Conservation (phyloP, 1,139 yeast species). For the Sugiyamaella xylanicola region DNA sequence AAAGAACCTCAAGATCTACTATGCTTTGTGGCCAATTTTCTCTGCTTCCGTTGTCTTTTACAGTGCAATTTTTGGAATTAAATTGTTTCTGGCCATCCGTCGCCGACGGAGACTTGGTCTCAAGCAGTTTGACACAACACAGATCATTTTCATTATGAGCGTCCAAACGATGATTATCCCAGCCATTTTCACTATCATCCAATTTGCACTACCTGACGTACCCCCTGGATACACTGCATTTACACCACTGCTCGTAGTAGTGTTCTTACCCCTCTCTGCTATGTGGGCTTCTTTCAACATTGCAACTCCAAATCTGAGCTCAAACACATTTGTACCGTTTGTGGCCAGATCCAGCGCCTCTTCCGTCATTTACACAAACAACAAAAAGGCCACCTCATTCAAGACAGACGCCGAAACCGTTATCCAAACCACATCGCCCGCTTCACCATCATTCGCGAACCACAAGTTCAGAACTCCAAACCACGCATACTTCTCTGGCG, state of each 20-base stretch:
- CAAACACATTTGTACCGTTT: conserved; percentile 6
- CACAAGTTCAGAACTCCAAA: conserved; percentile 3
- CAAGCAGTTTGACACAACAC: conserved; percentile 78
- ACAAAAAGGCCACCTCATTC: neutral
- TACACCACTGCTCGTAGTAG: conserved; percentile 52
- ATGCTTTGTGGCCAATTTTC: conserved; percentile 55
- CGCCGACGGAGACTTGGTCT: conserved; percentile 76
- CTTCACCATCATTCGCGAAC: conserved; percentile 1
- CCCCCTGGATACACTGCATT: conserved; percentile 32
- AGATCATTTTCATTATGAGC: conserved; percentile 75
- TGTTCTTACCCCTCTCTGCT: conserved; percentile 79
- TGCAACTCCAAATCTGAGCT: conserved; percentile 11
- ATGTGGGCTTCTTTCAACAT: conserved; percentile 66
- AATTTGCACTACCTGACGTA: conserved; percentile 35
- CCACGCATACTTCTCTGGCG: neutral
- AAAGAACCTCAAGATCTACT: conserved; percentile 32
- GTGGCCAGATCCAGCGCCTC: neutral
- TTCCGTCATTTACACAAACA: neutral
- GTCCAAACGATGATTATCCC: conserved; percentile 84
- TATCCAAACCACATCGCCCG: neutral
- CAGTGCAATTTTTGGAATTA: conserved; percentile 59
- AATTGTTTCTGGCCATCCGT: conserved; percentile 66
- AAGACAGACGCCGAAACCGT: neutral
- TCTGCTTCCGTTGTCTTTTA: conserved; percentile 67
- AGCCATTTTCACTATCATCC: conserved; percentile 61